Evolutionary conservation across 139 green algal species (phyloP).

Genomic region (Ettlia oleoabundans): DNA sequence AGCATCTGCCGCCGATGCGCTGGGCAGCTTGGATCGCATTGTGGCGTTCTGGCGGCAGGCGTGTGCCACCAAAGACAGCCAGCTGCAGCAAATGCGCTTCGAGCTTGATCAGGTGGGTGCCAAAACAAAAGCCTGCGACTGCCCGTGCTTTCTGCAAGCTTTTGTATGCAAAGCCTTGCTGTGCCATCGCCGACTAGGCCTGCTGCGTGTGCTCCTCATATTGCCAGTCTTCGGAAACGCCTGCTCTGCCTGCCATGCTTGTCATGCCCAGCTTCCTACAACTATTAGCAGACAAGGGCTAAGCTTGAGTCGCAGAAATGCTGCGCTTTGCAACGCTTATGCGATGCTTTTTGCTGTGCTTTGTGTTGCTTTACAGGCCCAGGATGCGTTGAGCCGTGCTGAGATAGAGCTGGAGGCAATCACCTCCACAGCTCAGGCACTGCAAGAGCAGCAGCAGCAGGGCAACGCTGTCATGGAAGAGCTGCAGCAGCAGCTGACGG

Average conservation of each 20-base stretch:
- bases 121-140: no score
- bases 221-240: no score
- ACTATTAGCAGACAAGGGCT: no score
- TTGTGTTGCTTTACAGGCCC: constrained; percentile 4
- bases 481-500: not conserved
- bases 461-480: not conserved
- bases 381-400: not conserved
- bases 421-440: not conserved
- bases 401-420: not conserved
- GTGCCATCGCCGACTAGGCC: no score
- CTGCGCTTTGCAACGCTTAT: no score
- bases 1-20: not conserved
- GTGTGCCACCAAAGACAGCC: constrained; percentile 16
- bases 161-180: no score
- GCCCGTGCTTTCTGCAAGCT: no score
- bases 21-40: constrained; percentile 35
- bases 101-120: constrained; percentile 19
- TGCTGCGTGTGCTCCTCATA: no score
- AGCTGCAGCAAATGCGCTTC: not conserved
- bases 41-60: constrained; percentile 32
- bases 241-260: no score
- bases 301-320: no score
- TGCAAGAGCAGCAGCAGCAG: not conserved
- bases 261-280: no score
- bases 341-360: not conserved